Evolutionary conservation across 495 filamentous ascomycete genomes (phyloP).

Genomic region (Ascobolus immersus): DNA sequence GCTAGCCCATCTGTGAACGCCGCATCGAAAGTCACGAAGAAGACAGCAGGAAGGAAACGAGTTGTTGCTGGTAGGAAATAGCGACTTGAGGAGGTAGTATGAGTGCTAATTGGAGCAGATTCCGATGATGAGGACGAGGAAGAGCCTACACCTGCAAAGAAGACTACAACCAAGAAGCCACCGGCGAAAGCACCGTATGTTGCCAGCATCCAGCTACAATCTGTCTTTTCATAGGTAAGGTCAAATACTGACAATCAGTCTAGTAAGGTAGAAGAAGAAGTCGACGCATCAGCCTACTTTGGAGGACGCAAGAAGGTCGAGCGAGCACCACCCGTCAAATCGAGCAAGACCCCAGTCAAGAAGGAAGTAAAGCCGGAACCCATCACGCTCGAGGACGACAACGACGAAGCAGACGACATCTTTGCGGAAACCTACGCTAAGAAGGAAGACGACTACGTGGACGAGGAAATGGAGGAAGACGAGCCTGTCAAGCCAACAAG

Average conservation of each 20-base stretch:
- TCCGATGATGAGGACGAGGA: slow-evolving; percentile 16
- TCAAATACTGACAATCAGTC: not conserved
- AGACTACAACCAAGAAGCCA: slow-evolving; percentile 1
- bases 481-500: too few relatives aligned
- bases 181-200: slow-evolving; percentile 2
- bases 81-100: not conserved
- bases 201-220: not conserved
- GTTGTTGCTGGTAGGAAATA: slow-evolving; percentile 12
- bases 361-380: slow-evolving; percentile 5
- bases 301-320: slow-evolving; percentile 12
- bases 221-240: not conserved
- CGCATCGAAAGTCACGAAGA: not conserved
- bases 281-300: slow-evolving; percentile 12
- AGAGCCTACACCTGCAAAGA: slow-evolving; percentile 3
- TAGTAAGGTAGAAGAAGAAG: slow-evolving; percentile 7
- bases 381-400: slow-evolving; percentile 8
- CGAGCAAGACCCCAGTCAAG: slow-evolving; percentile 5
- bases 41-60: slow-evolving; percentile 9
- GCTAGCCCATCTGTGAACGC: not conserved
- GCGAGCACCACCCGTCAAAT: slow-evolving; percentile 10
- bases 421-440: slow-evolving; percentile 15
- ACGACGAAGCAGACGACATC: slow-evolving; percentile 13
- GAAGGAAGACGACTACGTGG: slow-evolving; percentile 12
- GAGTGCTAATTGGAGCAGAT: slow-evolving; percentile 6
- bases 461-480: slow-evolving; percentile 14